Percentiles rank a stretch among this genome's conserved stretches.
phyloP scores from a whole-genome alignment of 345 rosid genomes.

The Nephelium lappaceum region DNA sequence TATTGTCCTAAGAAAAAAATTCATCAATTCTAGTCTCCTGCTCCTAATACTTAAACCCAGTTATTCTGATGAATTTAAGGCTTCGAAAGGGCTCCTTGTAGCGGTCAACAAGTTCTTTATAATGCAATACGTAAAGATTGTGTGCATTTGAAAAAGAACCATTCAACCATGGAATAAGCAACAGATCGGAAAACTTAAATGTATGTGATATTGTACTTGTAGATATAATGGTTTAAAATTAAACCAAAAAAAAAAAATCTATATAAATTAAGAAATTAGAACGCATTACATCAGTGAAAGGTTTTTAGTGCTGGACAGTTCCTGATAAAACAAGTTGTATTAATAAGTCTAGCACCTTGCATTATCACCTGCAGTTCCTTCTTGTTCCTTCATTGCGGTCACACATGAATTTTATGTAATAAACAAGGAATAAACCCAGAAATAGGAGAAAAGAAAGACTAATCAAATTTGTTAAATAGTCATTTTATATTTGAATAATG shows the following conservation, averaged over 20 bases:
- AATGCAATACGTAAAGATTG: slow-evolving; percentile 16
- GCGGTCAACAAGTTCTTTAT: background rate
- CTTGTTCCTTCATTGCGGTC: background rate
- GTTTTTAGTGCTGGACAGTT: slow-evolving; percentile 20
- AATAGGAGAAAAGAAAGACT: too few relatives aligned
- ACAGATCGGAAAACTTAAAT: too few relatives aligned
- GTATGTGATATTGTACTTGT: too few relatives aligned
- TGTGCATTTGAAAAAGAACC: background rate
- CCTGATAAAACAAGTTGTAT: background rate
- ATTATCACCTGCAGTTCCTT: slow-evolving; percentile 27
- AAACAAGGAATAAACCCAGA: too few relatives aligned
- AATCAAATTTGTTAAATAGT: background rate
- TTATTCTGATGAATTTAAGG: slow-evolving; percentile 17
- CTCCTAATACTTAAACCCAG: slow-evolving; percentile 20
- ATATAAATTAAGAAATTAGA: too few relatives aligned
- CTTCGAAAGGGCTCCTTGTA: background rate
- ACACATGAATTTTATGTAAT: slow-evolving; percentile 2
- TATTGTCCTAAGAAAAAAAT: slow-evolving; percentile 19
- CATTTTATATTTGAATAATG: too few relatives aligned
- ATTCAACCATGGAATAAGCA: slow-evolving; percentile 3
- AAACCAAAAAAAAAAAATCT: too few relatives aligned
- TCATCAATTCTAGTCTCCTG: slow-evolving; percentile 20
- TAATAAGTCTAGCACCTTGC: too few relatives aligned
- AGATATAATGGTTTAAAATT: too few relatives aligned
- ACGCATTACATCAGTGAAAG: slow-evolving; percentile 33